phyloP scores from a whole-genome alignment of 768 basidiomycete species.

The Tulasnella sp. region DNA sequence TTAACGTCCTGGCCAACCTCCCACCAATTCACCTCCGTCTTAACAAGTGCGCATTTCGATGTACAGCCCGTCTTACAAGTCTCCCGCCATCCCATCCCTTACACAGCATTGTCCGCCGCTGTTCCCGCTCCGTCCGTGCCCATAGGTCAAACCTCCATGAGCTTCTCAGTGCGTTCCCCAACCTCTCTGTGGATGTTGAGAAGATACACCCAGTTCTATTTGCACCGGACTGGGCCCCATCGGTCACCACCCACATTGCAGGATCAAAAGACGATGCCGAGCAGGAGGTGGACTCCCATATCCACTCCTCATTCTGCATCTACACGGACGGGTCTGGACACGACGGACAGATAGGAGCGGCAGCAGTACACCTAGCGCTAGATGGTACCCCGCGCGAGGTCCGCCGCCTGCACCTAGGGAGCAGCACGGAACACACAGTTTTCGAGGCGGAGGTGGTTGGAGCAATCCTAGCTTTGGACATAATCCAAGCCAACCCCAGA shows the following conservation, averaged over 20 bases:
- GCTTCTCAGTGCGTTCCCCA: neutral
- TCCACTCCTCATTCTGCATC: neutral
- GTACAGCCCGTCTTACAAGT: neutral
- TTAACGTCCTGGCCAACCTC: neutral
- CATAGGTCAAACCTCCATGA: neutral
- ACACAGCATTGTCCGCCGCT: neutral
- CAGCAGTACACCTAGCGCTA: neutral
- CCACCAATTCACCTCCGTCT: neutral
- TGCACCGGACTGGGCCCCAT: neutral
- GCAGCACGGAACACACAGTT: neutral
- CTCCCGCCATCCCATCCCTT: neutral
- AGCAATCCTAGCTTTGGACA: neutral
- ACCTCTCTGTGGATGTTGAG: neutral
- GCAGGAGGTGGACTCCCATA: neutral
- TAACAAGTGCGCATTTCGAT: neutral
- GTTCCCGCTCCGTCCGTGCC: neutral
- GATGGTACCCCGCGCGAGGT: neutral
- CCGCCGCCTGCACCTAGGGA: neutral
- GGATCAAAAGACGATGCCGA: neutral
- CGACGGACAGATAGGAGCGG: neutral
- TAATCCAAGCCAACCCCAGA: neutral
- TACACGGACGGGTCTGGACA: neutral
- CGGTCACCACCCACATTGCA: neutral
- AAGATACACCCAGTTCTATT: neutral
- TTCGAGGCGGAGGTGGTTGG: constrained; percentile 1